Percentiles rank a stretch among this genome's conserved stretches.
phyloP scores from a whole-genome alignment of 495 filamentous ascomycete species.

The Aspergillus taichungensis region DNA sequence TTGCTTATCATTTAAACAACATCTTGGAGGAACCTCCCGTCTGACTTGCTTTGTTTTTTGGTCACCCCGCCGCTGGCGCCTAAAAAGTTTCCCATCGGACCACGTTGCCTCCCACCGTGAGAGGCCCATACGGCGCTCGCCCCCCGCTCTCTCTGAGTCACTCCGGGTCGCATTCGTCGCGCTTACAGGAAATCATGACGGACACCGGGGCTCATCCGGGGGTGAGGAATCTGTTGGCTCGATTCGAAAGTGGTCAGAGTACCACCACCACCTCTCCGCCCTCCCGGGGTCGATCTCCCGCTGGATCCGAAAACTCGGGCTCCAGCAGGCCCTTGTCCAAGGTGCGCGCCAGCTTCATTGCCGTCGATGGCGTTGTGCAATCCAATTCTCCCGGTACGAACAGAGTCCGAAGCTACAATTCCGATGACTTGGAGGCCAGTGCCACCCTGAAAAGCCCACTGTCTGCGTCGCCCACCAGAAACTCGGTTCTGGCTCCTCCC shows the following conservation, averaged over 20 bases:
- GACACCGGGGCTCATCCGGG: constrained; percentile 42
- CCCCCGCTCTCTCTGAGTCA: constrained; percentile 1
- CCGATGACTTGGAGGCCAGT: constrained; percentile 21
- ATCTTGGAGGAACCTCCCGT: too few species aligned
- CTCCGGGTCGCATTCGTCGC: neutral
- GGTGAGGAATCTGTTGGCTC: constrained; percentile 70
- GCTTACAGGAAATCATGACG: constrained; percentile 31
- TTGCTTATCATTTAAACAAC: too few species aligned
- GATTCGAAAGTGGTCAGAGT: constrained; percentile 68
- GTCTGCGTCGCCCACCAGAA: constrained; percentile 21
- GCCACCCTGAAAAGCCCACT: constrained; percentile 20
- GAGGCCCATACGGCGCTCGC: neutral
- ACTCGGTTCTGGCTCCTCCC: neutral
- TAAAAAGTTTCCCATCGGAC: neutral
- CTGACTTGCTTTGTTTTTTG: neutral
- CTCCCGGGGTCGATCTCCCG: constrained; percentile 67
- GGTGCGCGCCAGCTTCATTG: constrained; percentile 76
- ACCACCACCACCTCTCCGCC: constrained; percentile 47
- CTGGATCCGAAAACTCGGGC: constrained; percentile 35
- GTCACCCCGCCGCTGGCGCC: neutral
- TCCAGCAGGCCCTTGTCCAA: constrained; percentile 59
- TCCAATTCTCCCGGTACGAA: constrained; percentile 21
- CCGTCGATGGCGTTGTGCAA: constrained; percentile 50
- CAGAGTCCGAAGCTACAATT: constrained; percentile 27
- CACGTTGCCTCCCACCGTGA: constrained; percentile 1